These are phyloP conservation scores for Rhynchospora pubera DNA, from an alignment of 176 grass and related monocot genomes.

Conservation along the genomic window DNA sequence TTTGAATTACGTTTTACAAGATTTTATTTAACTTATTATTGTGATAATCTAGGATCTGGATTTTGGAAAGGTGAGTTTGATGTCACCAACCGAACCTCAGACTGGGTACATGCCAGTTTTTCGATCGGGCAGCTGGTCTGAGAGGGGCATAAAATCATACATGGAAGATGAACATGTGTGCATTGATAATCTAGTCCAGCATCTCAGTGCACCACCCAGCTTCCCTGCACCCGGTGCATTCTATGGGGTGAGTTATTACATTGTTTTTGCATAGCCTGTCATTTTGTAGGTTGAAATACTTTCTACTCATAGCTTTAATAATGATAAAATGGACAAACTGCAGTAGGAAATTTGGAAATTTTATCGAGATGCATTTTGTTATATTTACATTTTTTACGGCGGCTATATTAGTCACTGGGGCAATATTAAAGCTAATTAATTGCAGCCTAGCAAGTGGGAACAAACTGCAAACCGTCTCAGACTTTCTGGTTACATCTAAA, in stretches of 20 bases:
- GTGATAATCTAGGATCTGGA: conserved; percentile 49
- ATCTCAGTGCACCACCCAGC: conserved; percentile 26
- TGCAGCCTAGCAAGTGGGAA: background rate
- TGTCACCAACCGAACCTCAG: conserved; percentile 51
- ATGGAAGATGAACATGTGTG: conserved; percentile 95
- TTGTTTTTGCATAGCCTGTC: background rate
- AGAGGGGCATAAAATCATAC: conserved; percentile 60
- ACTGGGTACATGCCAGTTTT: conserved; percentile 56
- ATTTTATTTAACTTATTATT: background rate
- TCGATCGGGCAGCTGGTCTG: conserved; percentile 68
- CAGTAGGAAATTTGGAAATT: too few species aligned
- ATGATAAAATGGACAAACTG: background rate
- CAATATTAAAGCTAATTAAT: background rate
- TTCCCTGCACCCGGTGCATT: conserved; percentile 76
- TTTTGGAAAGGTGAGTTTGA: conserved; percentile 50
- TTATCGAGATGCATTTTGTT: background rate
- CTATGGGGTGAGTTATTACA: conserved; percentile 62
- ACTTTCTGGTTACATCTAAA: background rate
- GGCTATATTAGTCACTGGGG: background rate
- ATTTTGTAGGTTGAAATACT: background rate
- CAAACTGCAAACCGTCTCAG: background rate
- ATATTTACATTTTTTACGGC: background rate
- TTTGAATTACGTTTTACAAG: background rate
- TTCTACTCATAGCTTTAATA: background rate
- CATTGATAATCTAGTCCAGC: conserved; percentile 66